Percentiles rank a stretch among this genome's conserved stretches.
These are phyloP conservation scores for Panicum hallii DNA, from an alignment of 202 grass and related monocot species.

Conservation along the genomic window DNA sequence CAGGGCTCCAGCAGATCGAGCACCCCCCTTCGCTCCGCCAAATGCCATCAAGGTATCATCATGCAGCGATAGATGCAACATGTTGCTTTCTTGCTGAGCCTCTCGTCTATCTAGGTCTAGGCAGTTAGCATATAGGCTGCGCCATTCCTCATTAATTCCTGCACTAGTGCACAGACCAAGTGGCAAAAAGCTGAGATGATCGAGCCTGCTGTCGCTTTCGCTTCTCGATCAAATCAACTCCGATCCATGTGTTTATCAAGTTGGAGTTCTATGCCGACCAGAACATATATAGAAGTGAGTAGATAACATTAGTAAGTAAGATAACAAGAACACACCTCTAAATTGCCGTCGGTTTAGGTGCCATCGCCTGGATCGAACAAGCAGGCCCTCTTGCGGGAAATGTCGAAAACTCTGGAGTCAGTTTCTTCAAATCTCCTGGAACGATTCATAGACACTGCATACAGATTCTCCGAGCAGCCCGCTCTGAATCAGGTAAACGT, in stretches of 20 bases:
- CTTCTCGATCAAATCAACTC: too few relatives aligned
- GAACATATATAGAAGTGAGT: too few relatives aligned
- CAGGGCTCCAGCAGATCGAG: neutral
- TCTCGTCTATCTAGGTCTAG: too few relatives aligned
- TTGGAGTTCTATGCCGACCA: too few relatives aligned
- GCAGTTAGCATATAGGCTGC: too few relatives aligned
- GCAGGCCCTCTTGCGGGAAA: neutral
- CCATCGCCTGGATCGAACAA: slow-evolving; percentile 19
- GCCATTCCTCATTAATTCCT: too few relatives aligned
- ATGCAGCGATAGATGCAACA: neutral
- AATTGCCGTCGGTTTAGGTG: neutral
- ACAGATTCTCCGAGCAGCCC: slow-evolving; percentile 43
- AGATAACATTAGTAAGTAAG: too few relatives aligned
- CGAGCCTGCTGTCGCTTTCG: too few relatives aligned
- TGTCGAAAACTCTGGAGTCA: slow-evolving; percentile 11
- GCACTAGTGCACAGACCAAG: too few relatives aligned
- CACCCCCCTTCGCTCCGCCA: neutral
- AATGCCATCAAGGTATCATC: slow-evolving; percentile 28
- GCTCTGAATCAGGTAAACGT: slow-evolving; percentile 37
- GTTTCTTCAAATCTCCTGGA: slow-evolving; percentile 20
- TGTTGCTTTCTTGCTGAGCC: neutral
- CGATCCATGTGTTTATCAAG: too few relatives aligned
- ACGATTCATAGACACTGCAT: slow-evolving; percentile 18
- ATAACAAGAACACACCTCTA: neutral
- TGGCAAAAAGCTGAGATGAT: too few relatives aligned